Conservation (phyloP, 1,139 yeast species). For the Sugiyamaella xylanicola region DNA sequence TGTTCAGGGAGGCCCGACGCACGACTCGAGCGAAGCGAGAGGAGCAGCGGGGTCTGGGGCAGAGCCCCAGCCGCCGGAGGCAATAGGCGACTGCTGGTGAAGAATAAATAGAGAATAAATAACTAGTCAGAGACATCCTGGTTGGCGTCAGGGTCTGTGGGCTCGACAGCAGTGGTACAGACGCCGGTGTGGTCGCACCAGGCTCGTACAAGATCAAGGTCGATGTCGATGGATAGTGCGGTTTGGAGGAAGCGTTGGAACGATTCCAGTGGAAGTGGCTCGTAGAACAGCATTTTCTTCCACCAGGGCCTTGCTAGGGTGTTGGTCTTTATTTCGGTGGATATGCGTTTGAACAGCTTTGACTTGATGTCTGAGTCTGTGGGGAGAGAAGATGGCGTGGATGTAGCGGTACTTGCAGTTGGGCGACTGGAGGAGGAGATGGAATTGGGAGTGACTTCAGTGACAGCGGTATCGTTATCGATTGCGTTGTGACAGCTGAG, state of each 20-base stretch:
- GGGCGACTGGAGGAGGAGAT: too few species aligned
- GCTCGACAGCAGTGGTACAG: slow-evolving; percentile 21
- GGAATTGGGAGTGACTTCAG: background rate
- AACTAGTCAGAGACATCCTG: background rate
- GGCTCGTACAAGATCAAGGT: slow-evolving; percentile 25
- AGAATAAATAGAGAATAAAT: background rate
- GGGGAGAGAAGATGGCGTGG: background rate
- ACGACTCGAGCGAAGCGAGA: background rate
- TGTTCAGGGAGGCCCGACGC: background rate
- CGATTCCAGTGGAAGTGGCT: slow-evolving; percentile 27
- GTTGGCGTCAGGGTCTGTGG: background rate
- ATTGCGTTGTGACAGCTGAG: slow-evolving; percentile 13
- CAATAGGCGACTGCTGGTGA: background rate
- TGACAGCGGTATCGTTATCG: background rate
- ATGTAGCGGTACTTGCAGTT: background rate
- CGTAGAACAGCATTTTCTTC: slow-evolving; percentile 29
- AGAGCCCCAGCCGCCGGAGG: slow-evolving; percentile 10
- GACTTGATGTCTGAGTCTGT: slow-evolving; percentile 11
- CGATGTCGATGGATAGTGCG: slow-evolving; percentile 24
- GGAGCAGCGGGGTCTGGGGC: slow-evolving; percentile 6
- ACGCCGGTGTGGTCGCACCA: slow-evolving; percentile 34
- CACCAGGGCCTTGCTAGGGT: slow-evolving; percentile 24
- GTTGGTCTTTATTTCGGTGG: slow-evolving; percentile 20
- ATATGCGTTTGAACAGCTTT: slow-evolving; percentile 21
- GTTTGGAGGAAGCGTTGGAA: slow-evolving; percentile 25